These are phyloP conservation scores for Dictyostelium capitatum DNA, from an alignment of 78 protist genomes.

Conservation along the genomic window DNA sequence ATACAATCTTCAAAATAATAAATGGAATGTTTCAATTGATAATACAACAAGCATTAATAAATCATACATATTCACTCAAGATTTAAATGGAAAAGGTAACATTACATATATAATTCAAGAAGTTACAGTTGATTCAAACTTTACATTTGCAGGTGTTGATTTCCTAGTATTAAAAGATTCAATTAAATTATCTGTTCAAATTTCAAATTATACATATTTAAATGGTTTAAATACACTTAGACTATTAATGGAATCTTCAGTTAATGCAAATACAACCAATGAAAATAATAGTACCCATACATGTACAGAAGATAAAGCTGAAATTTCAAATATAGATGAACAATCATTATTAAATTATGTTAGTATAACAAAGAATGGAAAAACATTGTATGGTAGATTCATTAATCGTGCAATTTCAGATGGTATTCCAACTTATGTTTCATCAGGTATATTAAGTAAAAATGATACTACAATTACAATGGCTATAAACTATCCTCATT, in stretches of 20 bases:
- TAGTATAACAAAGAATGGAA: constrained; percentile 41
- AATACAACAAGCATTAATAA: not conserved
- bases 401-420: constrained; percentile 30
- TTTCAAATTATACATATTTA: constrained; percentile 4
- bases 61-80: not conserved
- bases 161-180: not conserved
- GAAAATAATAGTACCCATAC: not conserved
- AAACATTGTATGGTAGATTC: constrained; percentile 32
- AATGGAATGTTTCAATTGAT: not conserved
- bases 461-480: not conserved
- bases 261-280: not conserved
- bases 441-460: not conserved
- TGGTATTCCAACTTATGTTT: not conserved
- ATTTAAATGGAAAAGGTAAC: not conserved
- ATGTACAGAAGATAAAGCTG: not conserved
- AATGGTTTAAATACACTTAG: constrained; percentile 26
- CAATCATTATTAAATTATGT: constrained; percentile 20
- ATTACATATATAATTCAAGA: constrained; percentile 7
- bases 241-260: not conserved
- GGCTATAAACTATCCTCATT: constrained; percentile 29
- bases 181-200: constrained; percentile 11
- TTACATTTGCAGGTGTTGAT: constrained; percentile 35
- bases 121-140: not conserved
- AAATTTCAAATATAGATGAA: not conserved
- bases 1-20: not conserved